A percentile compares a stretch with the other conserved stretches of the same genome.
phyloP scores from a whole-genome alignment of 140 eudicot genomes.

The Oenanthe javanica region DNA sequence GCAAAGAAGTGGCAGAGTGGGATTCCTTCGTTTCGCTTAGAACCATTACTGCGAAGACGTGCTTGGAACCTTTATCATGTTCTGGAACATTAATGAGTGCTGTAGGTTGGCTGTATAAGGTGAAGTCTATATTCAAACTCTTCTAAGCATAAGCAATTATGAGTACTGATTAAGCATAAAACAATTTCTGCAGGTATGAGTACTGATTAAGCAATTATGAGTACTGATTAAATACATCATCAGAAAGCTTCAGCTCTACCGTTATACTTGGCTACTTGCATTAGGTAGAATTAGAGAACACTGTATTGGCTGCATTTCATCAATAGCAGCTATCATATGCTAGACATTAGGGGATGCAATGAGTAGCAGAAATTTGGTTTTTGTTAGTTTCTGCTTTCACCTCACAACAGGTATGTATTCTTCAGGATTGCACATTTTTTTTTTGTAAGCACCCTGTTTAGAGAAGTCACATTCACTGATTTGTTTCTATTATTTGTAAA shows the following conservation, averaged over 20 bases:
- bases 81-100: constrained; percentile 44
- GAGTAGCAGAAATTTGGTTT: constrained; percentile 3
- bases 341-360: neutral
- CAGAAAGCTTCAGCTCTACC: neutral
- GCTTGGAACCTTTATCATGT: constrained; percentile 66
- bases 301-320: neutral
- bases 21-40: constrained; percentile 67
- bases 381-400: neutral
- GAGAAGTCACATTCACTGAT: neutral
- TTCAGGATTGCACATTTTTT: neutral
- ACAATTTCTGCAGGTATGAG: neutral
- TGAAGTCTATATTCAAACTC: neutral
- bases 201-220: neutral
- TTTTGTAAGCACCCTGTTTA: neutral
- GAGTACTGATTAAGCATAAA: neutral
- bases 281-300: neutral
- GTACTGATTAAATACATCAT: neutral
- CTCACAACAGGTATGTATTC: neutral
- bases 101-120: constrained; percentile 11
- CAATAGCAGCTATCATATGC: neutral
- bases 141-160: neutral
- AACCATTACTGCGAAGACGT: constrained; percentile 77
- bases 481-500: too few relatives aligned
- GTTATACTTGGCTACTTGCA: neutral
- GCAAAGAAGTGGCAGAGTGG: constrained; percentile 74